Base-by-base conservation (phyloP, 352 stramenopile genomes). In the Aphanomyces euteiches region DNA sequence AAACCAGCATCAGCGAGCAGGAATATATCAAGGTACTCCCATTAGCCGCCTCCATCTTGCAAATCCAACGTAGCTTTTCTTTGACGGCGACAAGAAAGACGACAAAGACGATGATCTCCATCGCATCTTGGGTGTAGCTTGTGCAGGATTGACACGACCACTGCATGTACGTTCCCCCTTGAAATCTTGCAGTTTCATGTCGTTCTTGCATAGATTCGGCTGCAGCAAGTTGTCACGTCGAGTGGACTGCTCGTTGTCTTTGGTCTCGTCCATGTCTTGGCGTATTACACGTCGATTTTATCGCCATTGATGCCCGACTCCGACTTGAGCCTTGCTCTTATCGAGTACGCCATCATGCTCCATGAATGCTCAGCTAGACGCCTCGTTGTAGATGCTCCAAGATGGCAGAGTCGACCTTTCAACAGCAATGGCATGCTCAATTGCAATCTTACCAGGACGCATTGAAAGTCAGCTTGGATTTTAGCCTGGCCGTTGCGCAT, bases 21-120 rank as follows among this genome's bases (percentile, higher is more conserved):
- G 87, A 96, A 66, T 91, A 95, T 71, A 83, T 95, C 56, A 79
- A 81, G 34, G 80, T 88, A 56, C 75, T 96, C 13, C 17, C 13
- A 58, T 58, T 28, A 28, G 2, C 28, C 2, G 28, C 28, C 28
- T 28, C 28, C 28, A 28, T 28, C 28, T 28, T 2, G 28, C 28
- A 2, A 28, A 28, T 28, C 28, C 28, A 2, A 28, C 2, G 28
- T 28, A 28, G 28, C 28, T 28, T 28, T 28, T 28, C 28, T 28
- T 28, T 28, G 28, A 28, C 28, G 28, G 28, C 28, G 28, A 28
- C 28, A 28, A 28, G 28, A 28, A 28, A 28, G 28, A 28, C 28
- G 28, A 28, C 28, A 28, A 28, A 2, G 28, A 28, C 28, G 28
- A 28, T 28, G 28, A 28, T 28, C 28, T 28, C 28, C 28, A 28